Base-by-base conservation (phyloP, 139 green algal species). In the Nannochloris sp. region DNA sequence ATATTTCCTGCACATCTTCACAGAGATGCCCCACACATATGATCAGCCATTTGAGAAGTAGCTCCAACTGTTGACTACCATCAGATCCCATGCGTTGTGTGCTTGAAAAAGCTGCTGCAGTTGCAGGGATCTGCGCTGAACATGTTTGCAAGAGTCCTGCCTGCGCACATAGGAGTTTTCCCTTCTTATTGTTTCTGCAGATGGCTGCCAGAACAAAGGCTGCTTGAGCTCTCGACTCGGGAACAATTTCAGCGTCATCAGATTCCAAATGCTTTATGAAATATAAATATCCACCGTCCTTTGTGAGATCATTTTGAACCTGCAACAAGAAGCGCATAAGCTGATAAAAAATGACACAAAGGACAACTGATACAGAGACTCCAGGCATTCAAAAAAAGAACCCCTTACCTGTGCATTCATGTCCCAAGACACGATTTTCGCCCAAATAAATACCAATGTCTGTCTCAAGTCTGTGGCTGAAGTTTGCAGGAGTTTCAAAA, bases 401-500 rank as follows among this genome's bases (percentile, higher is more conserved):
- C 84, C 84, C 2, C 46, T 25, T 53, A 53, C 46, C 78, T 95
- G 90, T 66, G 83, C 90, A 68, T 71, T 81, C 6, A 57, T 62
- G 78, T 99, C 93, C 54, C 96, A 84, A 3, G 93, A 90, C 58
- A 99, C 75, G 37, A 99, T 95, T 73, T 98, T 98, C 64, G 90
- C 87, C 93, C 93, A 99, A 66, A 99, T 99, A 80, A 97, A 96
- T 18, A 98, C 87, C 15, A 99, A 83, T 19, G 94, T 96, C 44
- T 88, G 75, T 12, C 91, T 76, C 64, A 99, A 78, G 61, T 98
- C 93, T 2, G 73, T 25, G 37, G 85, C 85, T 5, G 85, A 96
- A n/a, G 93, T 98, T 73, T 98, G 90, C 72, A 99, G 85, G 67
- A 99, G 83, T 82, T 99, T 99, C 44, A 99, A 82, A 46, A 99